Base-by-base conservation (phyloP, 352 stramenopile genomes). In the Phytopythium vexans region DNA sequence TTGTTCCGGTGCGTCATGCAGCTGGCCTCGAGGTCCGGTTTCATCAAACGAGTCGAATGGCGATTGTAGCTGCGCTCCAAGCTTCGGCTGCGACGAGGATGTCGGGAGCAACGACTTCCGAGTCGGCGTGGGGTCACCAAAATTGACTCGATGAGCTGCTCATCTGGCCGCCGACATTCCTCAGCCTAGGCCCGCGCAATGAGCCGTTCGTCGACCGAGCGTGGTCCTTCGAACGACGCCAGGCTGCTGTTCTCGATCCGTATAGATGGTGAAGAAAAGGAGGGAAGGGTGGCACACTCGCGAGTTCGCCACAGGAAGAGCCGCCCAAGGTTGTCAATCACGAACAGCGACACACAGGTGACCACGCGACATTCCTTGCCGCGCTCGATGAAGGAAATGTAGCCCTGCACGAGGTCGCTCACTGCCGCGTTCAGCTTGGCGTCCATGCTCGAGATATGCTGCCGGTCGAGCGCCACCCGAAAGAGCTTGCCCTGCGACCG, bases 381-480 rank as follows among this genome's bases (percentile, higher is more conserved):
- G 15, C 70, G 76, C 54, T 92, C 82, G 1, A 92, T 45, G 49
- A 72, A 85, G 45, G 64, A 72, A 6, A 91, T 35, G 31, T 66
- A 68, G 8, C 52, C 16, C 32, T 88, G 71, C 1, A 86, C 66
- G 6, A 74, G 38, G 32, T 77, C 64, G 34, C 72, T 74, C 11
- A 85, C 72, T 10, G 41, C 34, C 4, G 49, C 45, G n/a, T 86
- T 87, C 45, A 92, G 56, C 44, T 80, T 77, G 38, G 63, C 52
- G 41, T 92, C 82, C 64, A 88, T 92, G 49, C 72, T 89, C n/a
- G 67, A 35, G 58, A 92, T 87, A 6, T 67, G 62, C 37, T 89
- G 79, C 3, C 62, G 69, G 7, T 79, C 77, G 3, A 90, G 55
- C 2, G 82, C 75, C 9, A 89, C 61, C n/a, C 79, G 83, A 46